Conservation (phyloP, 2,329 filamentous ascomycete genomes). For the Periconia digitata region DNA sequence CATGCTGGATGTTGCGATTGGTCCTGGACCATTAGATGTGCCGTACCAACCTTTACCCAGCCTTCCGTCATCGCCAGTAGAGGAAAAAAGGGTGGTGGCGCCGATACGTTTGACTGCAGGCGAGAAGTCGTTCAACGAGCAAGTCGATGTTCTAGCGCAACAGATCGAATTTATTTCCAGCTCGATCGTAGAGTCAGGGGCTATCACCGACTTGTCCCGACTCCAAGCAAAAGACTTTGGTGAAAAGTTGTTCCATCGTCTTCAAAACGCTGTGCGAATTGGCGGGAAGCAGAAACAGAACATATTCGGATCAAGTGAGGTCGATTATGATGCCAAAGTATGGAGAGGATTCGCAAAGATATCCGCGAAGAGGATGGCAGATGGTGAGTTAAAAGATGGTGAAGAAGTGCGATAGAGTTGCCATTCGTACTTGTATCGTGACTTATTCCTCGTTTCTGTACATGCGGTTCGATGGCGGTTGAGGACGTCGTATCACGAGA, state of each 20-base stretch:
- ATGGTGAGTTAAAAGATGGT: background rate
- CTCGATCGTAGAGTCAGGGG: constrained; percentile 73
- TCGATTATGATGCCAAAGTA: background rate
- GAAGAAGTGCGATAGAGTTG: background rate
- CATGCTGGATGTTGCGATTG: constrained; percentile 75
- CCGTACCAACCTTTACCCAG: constrained; percentile 33
- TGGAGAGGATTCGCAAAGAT: background rate
- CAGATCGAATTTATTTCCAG: constrained; percentile 51
- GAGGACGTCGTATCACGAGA: no score
- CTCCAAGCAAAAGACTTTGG: constrained; percentile 76
- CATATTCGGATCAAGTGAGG: constrained; percentile 23
- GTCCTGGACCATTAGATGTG: constrained; percentile 56
- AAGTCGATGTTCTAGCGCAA: constrained; percentile 67
- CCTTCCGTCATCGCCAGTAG: constrained; percentile 23
- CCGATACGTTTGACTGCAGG: constrained; percentile 25
- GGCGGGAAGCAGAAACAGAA: constrained; percentile 46
- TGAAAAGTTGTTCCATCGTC: constrained; percentile 72
- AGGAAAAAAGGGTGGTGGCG: constrained; percentile 16
- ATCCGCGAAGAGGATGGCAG: background rate
- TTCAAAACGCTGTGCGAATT: constrained; percentile 71
- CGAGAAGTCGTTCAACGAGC: constrained; percentile 64
- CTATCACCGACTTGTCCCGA: constrained; percentile 55
- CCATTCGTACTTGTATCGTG: background rate
- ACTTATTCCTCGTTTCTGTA: no score
- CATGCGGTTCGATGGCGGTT: no score